Conservation (phyloP, 2,329 filamentous ascomycete species). For the Botryotinia globosa region DNA sequence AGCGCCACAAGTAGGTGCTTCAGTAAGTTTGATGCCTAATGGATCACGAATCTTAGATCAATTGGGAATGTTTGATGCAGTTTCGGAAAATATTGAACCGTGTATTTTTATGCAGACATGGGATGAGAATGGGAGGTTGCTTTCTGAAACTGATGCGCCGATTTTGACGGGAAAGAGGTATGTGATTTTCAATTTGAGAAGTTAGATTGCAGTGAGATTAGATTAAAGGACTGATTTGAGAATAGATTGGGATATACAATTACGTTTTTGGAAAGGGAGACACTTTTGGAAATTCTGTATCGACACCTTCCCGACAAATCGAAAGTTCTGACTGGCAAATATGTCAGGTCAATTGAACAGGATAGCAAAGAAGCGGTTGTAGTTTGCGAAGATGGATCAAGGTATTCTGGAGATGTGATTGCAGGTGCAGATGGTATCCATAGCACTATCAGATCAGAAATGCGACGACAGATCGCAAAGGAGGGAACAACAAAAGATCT, state of each 20-base stretch:
- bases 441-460: slow-evolving; percentile 35
- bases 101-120: slow-evolving; percentile 21
- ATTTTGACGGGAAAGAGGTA: slow-evolving; percentile 26
- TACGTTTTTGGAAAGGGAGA: slow-evolving; percentile 26
- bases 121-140: slow-evolving; percentile 23
- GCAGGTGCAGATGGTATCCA: slow-evolving; percentile 35
- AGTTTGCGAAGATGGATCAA: slow-evolving; percentile 28
- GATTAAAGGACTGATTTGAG: neutral
- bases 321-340: slow-evolving; percentile 28
- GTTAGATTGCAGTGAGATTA: neutral
- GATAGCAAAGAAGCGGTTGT: slow-evolving; percentile 15
- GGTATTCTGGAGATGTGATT: slow-evolving; percentile 29
- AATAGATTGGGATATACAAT: slow-evolving; percentile 28
- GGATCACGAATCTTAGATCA: slow-evolving; percentile 50
- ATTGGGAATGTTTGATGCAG: slow-evolving; percentile 41
- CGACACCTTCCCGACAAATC: slow-evolving; percentile 27
- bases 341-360: slow-evolving; percentile 24
- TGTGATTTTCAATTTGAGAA: neutral
- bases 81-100: slow-evolving; percentile 23
- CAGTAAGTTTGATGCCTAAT: slow-evolving; percentile 39
- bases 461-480: slow-evolving; percentile 32
- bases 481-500: slow-evolving; percentile 17
- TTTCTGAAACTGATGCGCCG: slow-evolving; percentile 22
- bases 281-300: slow-evolving; percentile 29
- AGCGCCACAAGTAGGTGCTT: slow-evolving; percentile 28